Evolutionary conservation across 805 yeast genomes (phyloP), one percentile per base, ranked within the genome.

Genomic region (Ascoidea tarda): DNA sequence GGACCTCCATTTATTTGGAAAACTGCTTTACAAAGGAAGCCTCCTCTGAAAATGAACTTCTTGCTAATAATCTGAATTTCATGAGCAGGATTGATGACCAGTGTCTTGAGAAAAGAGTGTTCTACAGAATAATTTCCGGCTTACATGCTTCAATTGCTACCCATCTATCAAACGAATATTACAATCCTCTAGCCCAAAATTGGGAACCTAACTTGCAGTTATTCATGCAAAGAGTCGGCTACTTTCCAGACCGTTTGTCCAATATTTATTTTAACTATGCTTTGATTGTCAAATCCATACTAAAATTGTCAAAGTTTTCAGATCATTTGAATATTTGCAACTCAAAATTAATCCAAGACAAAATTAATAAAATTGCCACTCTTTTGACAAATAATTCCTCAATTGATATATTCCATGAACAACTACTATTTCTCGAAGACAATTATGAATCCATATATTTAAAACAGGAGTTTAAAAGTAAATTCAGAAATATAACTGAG

Each of bases 101-200:
- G 57, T 90, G 96, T 64, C 69, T 83, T 48, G 98, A 95, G 61
- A 91, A 91, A 69, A 81, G 87, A 57, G 80, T 90, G 46, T 93
- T 93, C 61, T 93, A 84, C 68, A 78, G 93, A 58, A 69, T 93
- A 51, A 75, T 93, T 28, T 83, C 93, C 32, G 99, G 99, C 1
- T 78, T 93, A 84, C 99, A 93, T 64, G 88, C 96, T 1, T 87
- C 96, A 1, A 88, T 93, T 56, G 91, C 95, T 5, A 89, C 95
- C 1, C 99, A 93, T 68, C 72, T 93, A 55, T 79, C 95, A 16
- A 86, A 85, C 63, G 97, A 91, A 62, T 86, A 77, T 65, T 72
- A 85, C 56, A 77, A 86, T 64, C 63, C 74, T 53, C 32, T 32
- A 21, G 73, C 79, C 46, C 75, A 74, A 48, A 75, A 78, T 51